These are phyloP conservation scores for Mesembryanthemum crystallinum DNA, from an alignment of 148 eudicot genomes.

Conservation along the genomic window DNA sequence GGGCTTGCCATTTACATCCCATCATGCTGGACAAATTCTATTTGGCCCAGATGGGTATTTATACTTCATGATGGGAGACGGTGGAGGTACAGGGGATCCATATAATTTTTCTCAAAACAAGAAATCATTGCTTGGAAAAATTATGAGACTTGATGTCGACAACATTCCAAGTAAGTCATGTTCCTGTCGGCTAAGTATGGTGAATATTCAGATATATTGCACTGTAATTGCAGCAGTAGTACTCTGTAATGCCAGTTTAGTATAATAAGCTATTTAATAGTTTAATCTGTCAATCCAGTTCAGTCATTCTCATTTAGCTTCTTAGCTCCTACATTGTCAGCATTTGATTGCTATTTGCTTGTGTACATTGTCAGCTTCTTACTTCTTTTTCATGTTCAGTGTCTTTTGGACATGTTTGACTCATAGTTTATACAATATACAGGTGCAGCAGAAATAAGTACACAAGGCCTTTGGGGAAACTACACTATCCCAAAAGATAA, in stretches of 20 bases:
- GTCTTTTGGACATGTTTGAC: not conserved
- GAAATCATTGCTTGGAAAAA: slow-evolving; percentile 83
- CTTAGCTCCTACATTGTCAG: not conserved
- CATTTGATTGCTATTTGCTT: not conserved
- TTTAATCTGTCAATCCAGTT: not conserved
- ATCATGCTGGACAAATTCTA: slow-evolving; percentile 84
- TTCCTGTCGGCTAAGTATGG: not conserved
- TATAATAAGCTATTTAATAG: too few species aligned
- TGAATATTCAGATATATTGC: too few species aligned
- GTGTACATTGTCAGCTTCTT: not conserved
- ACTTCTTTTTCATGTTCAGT: not conserved
- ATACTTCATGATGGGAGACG: slow-evolving; percentile 93
- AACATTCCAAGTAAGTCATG: slow-evolving; percentile 56
- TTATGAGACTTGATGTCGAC: slow-evolving; percentile 77
- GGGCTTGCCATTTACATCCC: slow-evolving; percentile 81
- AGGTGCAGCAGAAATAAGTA: slow-evolving; percentile 54
- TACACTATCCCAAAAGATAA: slow-evolving; percentile 81
- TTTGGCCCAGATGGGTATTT: slow-evolving; percentile 90
- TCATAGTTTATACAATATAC: slow-evolving; percentile 9
- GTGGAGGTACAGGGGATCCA: slow-evolving; percentile 77
- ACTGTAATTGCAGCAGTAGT: not conserved
- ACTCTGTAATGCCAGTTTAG: not conserved
- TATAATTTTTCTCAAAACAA: slow-evolving; percentile 85
- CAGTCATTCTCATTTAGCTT: not conserved
- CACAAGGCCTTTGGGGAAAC: slow-evolving; percentile 72